These are phyloP conservation scores for Ophiostoma sp. DNA, from an alignment of 2,329 filamentous ascomycete species.

Conservation along the genomic window DNA sequence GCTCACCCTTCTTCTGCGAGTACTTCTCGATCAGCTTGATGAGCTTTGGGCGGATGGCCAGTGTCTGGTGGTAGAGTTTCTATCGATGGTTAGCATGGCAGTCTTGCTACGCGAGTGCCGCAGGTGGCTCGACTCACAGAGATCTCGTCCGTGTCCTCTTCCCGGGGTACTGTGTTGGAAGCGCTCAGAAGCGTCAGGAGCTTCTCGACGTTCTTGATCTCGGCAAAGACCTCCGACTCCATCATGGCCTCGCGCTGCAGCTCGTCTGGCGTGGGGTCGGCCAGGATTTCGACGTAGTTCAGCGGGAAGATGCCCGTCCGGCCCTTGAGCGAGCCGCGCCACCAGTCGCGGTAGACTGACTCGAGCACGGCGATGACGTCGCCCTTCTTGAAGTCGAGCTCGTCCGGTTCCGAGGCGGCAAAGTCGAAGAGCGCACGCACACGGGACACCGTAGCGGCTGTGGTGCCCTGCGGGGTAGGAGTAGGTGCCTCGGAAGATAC, in stretches of 20 bases:
- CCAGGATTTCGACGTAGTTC: constrained; percentile 97
- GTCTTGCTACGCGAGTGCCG: neutral
- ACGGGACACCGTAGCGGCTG: constrained; percentile 89
- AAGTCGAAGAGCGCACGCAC: constrained; percentile 95
- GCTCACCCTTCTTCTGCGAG: constrained; percentile 90
- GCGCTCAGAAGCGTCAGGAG: constrained; percentile 86
- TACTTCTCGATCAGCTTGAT: constrained; percentile 99
- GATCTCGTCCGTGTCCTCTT: constrained; percentile 95
- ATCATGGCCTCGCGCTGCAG: constrained; percentile 92
- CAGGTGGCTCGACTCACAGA: constrained; percentile 50
- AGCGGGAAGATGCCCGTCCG: constrained; percentile 97
- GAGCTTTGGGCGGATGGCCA: constrained; percentile 90
- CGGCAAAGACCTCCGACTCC: constrained; percentile 66
- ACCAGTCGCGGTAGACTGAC: constrained; percentile 99
- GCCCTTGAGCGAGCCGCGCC: constrained; percentile 89
- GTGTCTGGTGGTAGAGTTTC: constrained; percentile 83
- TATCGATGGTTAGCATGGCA: constrained; percentile 30
- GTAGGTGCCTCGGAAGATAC: constrained; percentile 38
- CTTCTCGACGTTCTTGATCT: constrained; percentile 61
- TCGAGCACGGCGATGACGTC: constrained; percentile 96
- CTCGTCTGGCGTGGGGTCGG: constrained; percentile 91
- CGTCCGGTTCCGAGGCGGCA: constrained; percentile 84
- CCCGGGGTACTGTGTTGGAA: constrained; percentile 69
- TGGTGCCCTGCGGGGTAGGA: constrained; percentile 64
- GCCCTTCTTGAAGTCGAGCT: constrained; percentile 92